phyloP scores from a whole-genome alignment of 768 basidiomycete species.

The Strobilomyces confusus region DNA sequence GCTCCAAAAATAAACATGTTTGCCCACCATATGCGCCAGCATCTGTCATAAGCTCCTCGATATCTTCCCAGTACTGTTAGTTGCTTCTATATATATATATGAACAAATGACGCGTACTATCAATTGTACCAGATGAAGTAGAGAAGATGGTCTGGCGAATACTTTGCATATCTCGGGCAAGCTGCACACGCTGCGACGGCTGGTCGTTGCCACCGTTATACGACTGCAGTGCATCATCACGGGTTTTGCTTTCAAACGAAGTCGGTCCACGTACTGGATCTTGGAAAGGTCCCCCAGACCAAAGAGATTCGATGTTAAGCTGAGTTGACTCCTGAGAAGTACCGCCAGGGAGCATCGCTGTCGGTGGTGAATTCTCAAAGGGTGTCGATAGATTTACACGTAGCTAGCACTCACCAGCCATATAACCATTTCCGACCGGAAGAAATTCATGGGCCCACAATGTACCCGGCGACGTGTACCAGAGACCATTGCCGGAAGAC shows the following conservation, averaged over 20 bases:
- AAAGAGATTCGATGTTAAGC: slow-evolving; percentile 72
- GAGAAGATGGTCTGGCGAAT: slow-evolving; percentile 57
- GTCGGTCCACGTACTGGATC: slow-evolving; percentile 44
- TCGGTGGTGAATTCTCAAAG: not conserved
- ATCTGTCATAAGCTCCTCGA: slow-evolving; percentile 48
- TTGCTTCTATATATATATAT: not conserved
- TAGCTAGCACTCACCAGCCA: slow-evolving; percentile 44
- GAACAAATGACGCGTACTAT: slow-evolving; percentile 34
- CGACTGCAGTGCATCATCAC: slow-evolving; percentile 24
- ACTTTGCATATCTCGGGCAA: slow-evolving; percentile 46
- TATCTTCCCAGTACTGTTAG: slow-evolving; percentile 36
- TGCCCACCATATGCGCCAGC: slow-evolving; percentile 58
- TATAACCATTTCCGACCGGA: slow-evolving; percentile 71
- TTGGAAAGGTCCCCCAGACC: slow-evolving; percentile 71
- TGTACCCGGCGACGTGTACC: slow-evolving; percentile 54
- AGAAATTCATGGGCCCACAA: slow-evolving; percentile 60
- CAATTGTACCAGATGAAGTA: slow-evolving; percentile 55
- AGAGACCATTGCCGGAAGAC: slow-evolving; percentile 67
- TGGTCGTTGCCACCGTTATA: slow-evolving; percentile 72
- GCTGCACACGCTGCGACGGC: slow-evolving; percentile 38
- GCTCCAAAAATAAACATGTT: not conserved
- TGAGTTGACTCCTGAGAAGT: slow-evolving; percentile 56
- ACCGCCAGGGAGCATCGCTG: slow-evolving; percentile 66
- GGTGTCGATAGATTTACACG: not conserved
- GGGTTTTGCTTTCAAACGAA: not conserved